Percentiles rank a stretch among this genome's conserved stretches.
These are phyloP conservation scores for Triticum monococcum DNA, from an alignment of 176 grass and related monocot species.

Conservation along the genomic window DNA sequence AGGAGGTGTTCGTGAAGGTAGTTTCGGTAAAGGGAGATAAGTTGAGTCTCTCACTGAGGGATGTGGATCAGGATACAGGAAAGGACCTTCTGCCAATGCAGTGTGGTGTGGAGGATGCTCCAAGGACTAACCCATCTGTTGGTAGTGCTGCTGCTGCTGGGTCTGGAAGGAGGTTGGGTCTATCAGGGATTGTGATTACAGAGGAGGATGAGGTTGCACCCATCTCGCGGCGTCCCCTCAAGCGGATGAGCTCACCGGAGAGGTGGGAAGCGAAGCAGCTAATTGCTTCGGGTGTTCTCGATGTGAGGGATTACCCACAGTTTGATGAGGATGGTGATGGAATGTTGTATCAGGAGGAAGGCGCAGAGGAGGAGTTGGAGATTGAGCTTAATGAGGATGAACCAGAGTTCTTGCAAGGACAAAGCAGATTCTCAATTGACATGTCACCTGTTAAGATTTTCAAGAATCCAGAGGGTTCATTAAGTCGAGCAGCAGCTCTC, in stretches of 20 bases:
- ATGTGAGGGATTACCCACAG: slow-evolving; percentile 63
- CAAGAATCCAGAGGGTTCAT: slow-evolving; percentile 92
- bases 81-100: slow-evolving; percentile 73
- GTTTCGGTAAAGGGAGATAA: slow-evolving; percentile 75
- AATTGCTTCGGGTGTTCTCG: slow-evolving; percentile 80
- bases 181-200: slow-evolving; percentile 79
- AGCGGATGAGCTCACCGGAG: slow-evolving; percentile 89
- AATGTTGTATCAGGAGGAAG: slow-evolving; percentile 84
- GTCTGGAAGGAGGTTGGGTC: slow-evolving; percentile 48
- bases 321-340: slow-evolving; percentile 90
- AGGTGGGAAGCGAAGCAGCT: slow-evolving; percentile 93
- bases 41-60: slow-evolving; percentile 70
- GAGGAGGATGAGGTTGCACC: slow-evolving; percentile 67
- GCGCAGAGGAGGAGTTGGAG: slow-evolving; percentile 81
- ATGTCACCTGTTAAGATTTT: slow-evolving; percentile 97
- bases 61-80: slow-evolving; percentile 90
- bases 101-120: slow-evolving; percentile 45
- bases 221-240: slow-evolving; percentile 48
- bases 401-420: slow-evolving; percentile 87
- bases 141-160: slow-evolving; percentile 12
- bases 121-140: slow-evolving; percentile 56
- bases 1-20: slow-evolving; percentile 83
- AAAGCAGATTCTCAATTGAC: slow-evolving; percentile 79
- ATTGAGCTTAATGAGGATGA: slow-evolving; percentile 96
- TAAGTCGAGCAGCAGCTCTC: slow-evolving; percentile 83